Conservation (phyloP, 2,329 filamentous ascomycete species). For the Mariannaea sp. region DNA sequence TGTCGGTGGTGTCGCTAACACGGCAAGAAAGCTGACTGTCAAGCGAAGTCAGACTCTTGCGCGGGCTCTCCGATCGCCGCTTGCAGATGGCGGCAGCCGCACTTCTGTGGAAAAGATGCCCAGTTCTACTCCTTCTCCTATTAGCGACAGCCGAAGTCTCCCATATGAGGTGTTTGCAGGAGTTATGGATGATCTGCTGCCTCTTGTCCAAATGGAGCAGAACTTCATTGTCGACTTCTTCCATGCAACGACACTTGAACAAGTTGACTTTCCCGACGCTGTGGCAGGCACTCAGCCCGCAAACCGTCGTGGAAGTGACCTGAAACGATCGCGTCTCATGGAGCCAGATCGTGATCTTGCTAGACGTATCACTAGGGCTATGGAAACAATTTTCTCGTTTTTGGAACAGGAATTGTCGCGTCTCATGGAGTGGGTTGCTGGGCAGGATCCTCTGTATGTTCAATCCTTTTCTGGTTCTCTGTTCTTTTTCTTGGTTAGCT, state of each 20-base stretch:
- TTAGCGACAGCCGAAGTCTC: constrained; percentile 67
- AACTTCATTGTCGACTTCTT: constrained; percentile 98
- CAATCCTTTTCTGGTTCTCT: not conserved
- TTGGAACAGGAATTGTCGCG: constrained; percentile 77
- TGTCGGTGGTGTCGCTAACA: constrained; percentile 70
- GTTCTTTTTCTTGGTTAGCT: constrained; percentile 5
- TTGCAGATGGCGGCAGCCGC: constrained; percentile 63
- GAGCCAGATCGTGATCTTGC: constrained; percentile 88
- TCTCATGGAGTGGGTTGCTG: constrained; percentile 82
- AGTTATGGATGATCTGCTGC: constrained; percentile 79
- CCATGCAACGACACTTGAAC: constrained; percentile 85
- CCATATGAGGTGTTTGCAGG: constrained; percentile 82
- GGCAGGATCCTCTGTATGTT: constrained; percentile 79
- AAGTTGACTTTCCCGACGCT: constrained; percentile 80
- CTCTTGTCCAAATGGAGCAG: constrained; percentile 88
- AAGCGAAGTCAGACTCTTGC: constrained; percentile 90
- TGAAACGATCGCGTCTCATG: constrained; percentile 76
- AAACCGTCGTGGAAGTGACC: constrained; percentile 71
- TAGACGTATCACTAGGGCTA: constrained; percentile 80
- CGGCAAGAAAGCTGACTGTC: constrained; percentile 88
- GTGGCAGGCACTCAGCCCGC: constrained; percentile 69
- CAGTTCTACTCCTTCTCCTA: constrained; percentile 31
- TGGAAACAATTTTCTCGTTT: constrained; percentile 88
- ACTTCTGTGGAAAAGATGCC: constrained; percentile 58
- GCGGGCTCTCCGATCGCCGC: constrained; percentile 70